Conservation (phyloP, 1,139 yeast genomes). For the Lodderomyces elongisporus region DNA sequence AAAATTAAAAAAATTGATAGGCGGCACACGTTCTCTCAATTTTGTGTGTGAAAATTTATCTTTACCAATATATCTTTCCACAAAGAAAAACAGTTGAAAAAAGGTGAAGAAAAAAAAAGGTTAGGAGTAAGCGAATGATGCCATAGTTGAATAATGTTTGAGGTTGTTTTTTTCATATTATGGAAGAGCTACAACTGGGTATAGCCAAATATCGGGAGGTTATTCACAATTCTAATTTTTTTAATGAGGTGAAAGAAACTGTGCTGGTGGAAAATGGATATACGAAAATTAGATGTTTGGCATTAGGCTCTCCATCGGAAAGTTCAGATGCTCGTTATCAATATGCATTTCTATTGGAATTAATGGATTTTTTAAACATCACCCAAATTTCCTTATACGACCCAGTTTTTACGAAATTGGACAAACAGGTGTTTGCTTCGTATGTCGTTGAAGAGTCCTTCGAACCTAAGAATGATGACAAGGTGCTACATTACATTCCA, state of each 20-base stretch:
- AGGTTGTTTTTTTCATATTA: conserved; percentile 1
- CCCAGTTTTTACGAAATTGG: conserved; percentile 53
- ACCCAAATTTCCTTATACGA: conserved; percentile 51
- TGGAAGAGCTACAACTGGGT: background rate
- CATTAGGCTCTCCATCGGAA: conserved; percentile 62
- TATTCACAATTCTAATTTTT: conserved; percentile 21
- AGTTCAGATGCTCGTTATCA: conserved; percentile 61
- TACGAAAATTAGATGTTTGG: conserved; percentile 55
- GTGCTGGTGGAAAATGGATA: conserved; percentile 10
- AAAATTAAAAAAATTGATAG: too few species aligned
- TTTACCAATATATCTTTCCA: too few species aligned
- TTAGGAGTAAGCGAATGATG: too few species aligned
- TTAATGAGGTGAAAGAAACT: conserved; percentile 16
- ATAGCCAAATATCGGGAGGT: conserved; percentile 6
- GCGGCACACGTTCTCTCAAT: too few species aligned
- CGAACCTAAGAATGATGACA: conserved; percentile 11
- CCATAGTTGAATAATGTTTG: too few species aligned
- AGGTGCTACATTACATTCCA: conserved; percentile 54
- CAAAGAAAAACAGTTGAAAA: too few species aligned
- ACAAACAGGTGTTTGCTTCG: conserved; percentile 26
- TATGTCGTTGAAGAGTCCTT: conserved; percentile 19
- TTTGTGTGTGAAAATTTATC: too few species aligned
- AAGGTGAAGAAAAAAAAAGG: too few species aligned
- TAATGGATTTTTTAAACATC: conserved; percentile 24
- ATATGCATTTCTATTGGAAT: conserved; percentile 47